Percentiles rank a stretch among this genome's conserved stretches.
Conservation (phyloP, 345 rosid species). For the Gossypium ekmanianum region DNA sequence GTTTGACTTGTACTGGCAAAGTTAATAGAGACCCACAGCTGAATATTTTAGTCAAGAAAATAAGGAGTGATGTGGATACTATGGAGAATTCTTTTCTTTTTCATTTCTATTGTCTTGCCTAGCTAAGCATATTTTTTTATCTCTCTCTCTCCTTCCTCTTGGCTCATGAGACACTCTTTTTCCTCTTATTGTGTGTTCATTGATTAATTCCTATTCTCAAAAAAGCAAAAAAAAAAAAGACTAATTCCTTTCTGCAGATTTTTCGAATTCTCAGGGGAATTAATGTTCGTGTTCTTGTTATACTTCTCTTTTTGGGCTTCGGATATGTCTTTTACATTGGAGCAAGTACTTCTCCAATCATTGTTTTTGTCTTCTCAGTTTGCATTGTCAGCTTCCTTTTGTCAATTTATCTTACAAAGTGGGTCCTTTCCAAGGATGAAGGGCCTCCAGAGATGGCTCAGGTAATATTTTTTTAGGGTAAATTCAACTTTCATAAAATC, state of each 20-base stretch:
- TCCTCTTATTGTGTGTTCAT: background rate
- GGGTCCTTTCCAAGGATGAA: slow-evolving; percentile 98
- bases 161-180: background rate
- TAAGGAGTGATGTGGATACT: background rate
- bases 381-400: slow-evolving; percentile 82
- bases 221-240: background rate
- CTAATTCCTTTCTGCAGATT: slow-evolving; percentile 48
- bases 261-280: slow-evolving; percentile 74
- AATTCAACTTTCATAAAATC: background rate
- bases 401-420: slow-evolving; percentile 73
- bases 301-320: slow-evolving; percentile 62
- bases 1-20: background rate
- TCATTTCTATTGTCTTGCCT: background rate
- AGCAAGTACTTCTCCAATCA: slow-evolving; percentile 85
- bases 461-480: slow-evolving; percentile 39
- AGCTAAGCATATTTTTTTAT: slow-evolving; percentile 6
- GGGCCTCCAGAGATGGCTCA: slow-evolving; percentile 97
- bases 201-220: too few relatives aligned
- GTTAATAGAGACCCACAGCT: background rate
- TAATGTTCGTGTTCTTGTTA: slow-evolving; percentile 70
- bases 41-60: background rate
- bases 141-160: background rate
- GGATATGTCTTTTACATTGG: slow-evolving; percentile 81
- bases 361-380: slow-evolving; percentile 82
- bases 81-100: slow-evolving; percentile 1